Evolutionary conservation across 768 basidiomycete genomes (phyloP).

Genomic region (Gymnopilus junonius): DNA sequence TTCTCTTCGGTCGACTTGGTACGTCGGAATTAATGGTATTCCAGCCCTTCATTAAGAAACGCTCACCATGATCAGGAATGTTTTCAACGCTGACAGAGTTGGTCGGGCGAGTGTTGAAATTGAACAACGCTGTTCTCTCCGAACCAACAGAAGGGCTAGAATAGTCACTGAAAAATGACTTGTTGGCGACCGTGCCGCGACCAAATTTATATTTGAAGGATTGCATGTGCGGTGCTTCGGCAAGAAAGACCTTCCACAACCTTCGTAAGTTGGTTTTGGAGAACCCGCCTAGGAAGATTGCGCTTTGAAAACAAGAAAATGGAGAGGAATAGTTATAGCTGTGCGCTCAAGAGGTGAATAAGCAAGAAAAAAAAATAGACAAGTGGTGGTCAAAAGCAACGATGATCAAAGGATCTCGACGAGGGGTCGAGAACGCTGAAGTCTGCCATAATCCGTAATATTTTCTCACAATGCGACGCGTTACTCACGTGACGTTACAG

Average conservation of each 20-base stretch:
- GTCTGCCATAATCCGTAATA: too few relatives aligned
- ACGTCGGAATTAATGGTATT: background rate
- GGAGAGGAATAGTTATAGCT: background rate
- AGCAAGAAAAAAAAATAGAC: slow-evolving; percentile 19
- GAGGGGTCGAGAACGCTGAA: too few relatives aligned
- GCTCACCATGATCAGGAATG: slow-evolving; percentile 43
- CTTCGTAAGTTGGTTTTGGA: background rate
- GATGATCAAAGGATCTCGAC: background rate
- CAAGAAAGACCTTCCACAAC: background rate
- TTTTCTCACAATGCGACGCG: too few relatives aligned
- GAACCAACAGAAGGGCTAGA: background rate
- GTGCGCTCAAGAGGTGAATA: slow-evolving; percentile 6
- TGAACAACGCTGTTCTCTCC: slow-evolving; percentile 15
- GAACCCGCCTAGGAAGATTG: slow-evolving; percentile 4
- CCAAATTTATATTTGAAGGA: slow-evolving; percentile 24
- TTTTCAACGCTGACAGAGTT: slow-evolving; percentile 56
- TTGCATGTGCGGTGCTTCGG: slow-evolving; percentile 16
- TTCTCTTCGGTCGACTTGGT: slow-evolving; percentile 39
- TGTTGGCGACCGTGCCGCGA: slow-evolving; percentile 15
- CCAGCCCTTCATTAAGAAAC: background rate
- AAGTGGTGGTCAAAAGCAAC: background rate
- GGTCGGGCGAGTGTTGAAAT: slow-evolving; percentile 26
- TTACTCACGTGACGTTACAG: too few relatives aligned
- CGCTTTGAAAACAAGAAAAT: background rate
- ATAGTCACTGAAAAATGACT: background rate